These are phyloP conservation scores for Hemisphaericaspora lyxosophila DNA, from an alignment of 1,139 yeast genomes.

Conservation along the genomic window DNA sequence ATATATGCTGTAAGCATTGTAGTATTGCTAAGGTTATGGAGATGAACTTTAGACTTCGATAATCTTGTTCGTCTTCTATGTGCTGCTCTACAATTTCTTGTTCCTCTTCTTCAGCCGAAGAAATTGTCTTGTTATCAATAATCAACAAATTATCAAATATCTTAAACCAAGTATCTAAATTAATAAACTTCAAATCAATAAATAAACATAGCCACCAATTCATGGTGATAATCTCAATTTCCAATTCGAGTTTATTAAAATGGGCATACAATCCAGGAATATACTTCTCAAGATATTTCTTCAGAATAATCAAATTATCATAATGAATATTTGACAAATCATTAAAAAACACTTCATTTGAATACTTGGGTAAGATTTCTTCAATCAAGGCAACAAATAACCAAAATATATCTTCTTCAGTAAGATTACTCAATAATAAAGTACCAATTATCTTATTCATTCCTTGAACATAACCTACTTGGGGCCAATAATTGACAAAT, in stretches of 20 bases:
- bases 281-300: slow-evolving; percentile 20
- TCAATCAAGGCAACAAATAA: slow-evolving; percentile 51
- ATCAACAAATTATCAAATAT: slow-evolving; percentile 51
- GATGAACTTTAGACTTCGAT: slow-evolving; percentile 8
- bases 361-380: slow-evolving; percentile 49
- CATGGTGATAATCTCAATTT: slow-evolving; percentile 52
- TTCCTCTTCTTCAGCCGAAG: background rate
- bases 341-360: slow-evolving; percentile 25
- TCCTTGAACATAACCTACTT: slow-evolving; percentile 61
- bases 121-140: background rate
- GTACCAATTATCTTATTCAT: slow-evolving; percentile 63
- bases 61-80: slow-evolving; percentile 1
- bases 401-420: slow-evolving; percentile 61
- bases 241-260: slow-evolving; percentile 37
- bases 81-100: slow-evolving; percentile 1
- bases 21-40: slow-evolving; percentile 12
- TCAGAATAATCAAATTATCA: slow-evolving; percentile 31
- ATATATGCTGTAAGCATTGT: slow-evolving; percentile 8
- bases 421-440: slow-evolving; percentile 31
- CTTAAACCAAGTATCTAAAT: slow-evolving; percentile 52
- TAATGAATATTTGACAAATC: slow-evolving; percentile 42
- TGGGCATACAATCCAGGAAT: slow-evolving; percentile 44
- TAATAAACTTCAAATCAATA: slow-evolving; percentile 47
- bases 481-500: slow-evolving; percentile 49
- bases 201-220: slow-evolving; percentile 62